These are phyloP conservation scores for Juglanconis sp. DNA, from an alignment of 2,329 filamentous ascomycete species.

Conservation along the genomic window DNA sequence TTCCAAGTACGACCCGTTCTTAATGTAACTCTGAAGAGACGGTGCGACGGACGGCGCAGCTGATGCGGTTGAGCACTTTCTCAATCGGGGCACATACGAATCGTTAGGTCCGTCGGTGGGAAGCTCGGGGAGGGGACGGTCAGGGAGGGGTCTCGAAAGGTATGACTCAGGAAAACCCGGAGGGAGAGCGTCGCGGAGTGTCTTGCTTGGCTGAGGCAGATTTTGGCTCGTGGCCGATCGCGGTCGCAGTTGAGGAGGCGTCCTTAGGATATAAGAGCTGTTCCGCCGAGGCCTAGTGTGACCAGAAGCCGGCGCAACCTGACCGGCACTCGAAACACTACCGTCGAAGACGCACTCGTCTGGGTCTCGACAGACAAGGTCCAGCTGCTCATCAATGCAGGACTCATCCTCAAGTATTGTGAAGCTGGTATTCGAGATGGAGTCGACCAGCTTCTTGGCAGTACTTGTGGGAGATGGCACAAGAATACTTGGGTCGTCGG, in stretches of 20 bases:
- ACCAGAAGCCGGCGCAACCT: not conserved
- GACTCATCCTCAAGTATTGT: not conserved
- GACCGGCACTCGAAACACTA: not conserved
- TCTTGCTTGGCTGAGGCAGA: conserved; percentile 32
- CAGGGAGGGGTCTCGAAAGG: conserved; percentile 27
- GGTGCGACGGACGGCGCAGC: conserved; percentile 14
- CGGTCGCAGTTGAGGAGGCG: conserved; percentile 15
- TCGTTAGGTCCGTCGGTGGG: conserved; percentile 4
- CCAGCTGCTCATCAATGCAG: not conserved
- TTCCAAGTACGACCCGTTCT: conserved; percentile 13
- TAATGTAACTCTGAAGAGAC: conserved; percentile 16
- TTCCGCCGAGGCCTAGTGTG: not conserved
- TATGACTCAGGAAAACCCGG: conserved; percentile 21
- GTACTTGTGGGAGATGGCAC: conserved; percentile 1
- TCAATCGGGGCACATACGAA: conserved; percentile 5
- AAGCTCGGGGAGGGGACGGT: conserved; percentile 23
- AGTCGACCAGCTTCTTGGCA: not conserved
- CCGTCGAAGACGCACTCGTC: conserved; percentile 13
- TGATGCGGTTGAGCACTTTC: conserved; percentile 17
- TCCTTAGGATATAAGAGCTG: conserved; percentile 6
- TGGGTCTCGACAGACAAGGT: not conserved
- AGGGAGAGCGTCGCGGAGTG: conserved; percentile 22
- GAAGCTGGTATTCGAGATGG: not conserved
- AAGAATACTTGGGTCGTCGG: conserved; percentile 10
- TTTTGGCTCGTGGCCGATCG: conserved; percentile 1